Conservation (phyloP, 805 yeast species). For the Wickerhamiella bombiphila region DNA sequence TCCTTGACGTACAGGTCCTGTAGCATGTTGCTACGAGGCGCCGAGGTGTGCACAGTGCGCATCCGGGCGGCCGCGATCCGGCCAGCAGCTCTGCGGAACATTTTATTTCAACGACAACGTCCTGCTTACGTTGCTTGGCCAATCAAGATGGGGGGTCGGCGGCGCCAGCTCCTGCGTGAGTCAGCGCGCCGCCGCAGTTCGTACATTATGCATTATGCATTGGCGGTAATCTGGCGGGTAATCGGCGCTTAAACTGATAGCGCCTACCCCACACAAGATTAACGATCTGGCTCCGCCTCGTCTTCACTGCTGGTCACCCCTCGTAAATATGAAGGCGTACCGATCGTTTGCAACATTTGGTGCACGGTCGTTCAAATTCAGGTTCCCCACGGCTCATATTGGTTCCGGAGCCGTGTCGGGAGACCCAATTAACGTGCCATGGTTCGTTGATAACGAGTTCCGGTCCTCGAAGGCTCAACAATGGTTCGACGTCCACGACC, state of each 20-base stretch:
- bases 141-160: too few species aligned
- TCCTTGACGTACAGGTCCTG: conserved; percentile 79
- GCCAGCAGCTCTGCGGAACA: not conserved
- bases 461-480: conserved; percentile 34
- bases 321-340: not conserved
- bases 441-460: conserved; percentile 33
- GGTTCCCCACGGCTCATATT: conserved; percentile 21
- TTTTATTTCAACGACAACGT: too few species aligned
- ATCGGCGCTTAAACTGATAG: too few species aligned
- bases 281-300: too few species aligned
- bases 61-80: conserved; percentile 1
- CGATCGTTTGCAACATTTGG: not conserved
- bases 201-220: too few species aligned
- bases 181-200: too few species aligned
- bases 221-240: too few species aligned
- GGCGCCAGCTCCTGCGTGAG: too few species aligned
- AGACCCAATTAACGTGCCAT: conserved; percentile 24
- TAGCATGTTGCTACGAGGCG: conserved; percentile 38
- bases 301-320: too few species aligned
- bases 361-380: conserved; percentile 9
- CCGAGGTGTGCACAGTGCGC: conserved; percentile 19
- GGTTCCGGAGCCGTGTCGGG: too few species aligned
- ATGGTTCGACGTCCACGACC: conserved; percentile 62
- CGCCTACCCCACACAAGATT: too few species aligned
- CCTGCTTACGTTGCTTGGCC: too few species aligned